phyloP scores from a whole-genome alignment of 371 early-diverging fungal species.

The Lichtheimia ornata region DNA sequence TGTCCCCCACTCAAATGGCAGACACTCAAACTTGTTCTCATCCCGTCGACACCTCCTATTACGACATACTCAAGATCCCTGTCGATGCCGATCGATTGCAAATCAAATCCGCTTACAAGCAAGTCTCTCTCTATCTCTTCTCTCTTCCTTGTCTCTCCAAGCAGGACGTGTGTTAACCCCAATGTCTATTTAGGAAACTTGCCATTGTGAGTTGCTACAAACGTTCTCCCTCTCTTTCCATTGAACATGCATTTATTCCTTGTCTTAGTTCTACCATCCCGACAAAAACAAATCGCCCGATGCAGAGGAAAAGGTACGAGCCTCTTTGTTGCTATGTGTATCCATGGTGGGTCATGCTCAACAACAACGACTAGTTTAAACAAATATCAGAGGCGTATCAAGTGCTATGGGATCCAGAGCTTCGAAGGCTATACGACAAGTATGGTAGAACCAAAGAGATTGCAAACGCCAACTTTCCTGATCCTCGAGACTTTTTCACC shows the following conservation, averaged over 20 bases:
- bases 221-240: background rate
- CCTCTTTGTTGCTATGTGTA: background rate
- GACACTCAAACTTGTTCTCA: too few species aligned
- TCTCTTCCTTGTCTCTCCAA: background rate
- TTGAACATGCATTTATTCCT: background rate
- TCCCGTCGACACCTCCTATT: too few species aligned
- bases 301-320: background rate
- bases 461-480: slow-evolving; percentile 50
- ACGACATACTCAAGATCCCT: too few species aligned
- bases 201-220: background rate
- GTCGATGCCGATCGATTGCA: too few species aligned
- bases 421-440: slow-evolving; percentile 83
- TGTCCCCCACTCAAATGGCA: too few species aligned
- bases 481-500: background rate
- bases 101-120: too few species aligned
- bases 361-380: background rate
- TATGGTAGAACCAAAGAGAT: slow-evolving; percentile 68
- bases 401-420: slow-evolving; percentile 80
- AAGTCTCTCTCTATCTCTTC: background rate
- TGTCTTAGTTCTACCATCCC: background rate
- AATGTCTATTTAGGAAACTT: background rate
- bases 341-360: background rate
- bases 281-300: background rate
- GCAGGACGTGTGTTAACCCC: background rate
- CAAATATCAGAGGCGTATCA: slow-evolving; percentile 84